A percentile compares a stretch with the other conserved stretches of the same genome.
phyloP scores from a whole-genome alignment of 2,329 filamentous ascomycete genomes.

The Aureobasidium melanogenum region DNA sequence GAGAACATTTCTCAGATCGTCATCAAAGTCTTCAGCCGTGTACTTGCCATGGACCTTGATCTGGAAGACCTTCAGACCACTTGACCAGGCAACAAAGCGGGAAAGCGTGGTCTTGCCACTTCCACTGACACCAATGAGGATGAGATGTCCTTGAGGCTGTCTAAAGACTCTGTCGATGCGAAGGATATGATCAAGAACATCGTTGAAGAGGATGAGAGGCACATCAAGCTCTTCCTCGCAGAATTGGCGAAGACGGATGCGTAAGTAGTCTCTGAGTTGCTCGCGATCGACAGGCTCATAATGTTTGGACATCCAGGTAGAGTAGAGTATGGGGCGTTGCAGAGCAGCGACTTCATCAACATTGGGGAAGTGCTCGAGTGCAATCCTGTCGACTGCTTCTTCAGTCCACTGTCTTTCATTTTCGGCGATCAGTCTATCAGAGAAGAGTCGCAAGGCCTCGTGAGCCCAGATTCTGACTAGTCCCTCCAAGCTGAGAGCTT shows the following conservation, averaged over 20 bases:
- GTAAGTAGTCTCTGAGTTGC: slow-evolving; percentile 91
- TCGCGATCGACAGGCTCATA: slow-evolving; percentile 96
- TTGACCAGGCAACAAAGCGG: slow-evolving; percentile 99
- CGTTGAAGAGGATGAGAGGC: slow-evolving; percentile 96
- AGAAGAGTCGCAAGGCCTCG: slow-evolving; percentile 90
- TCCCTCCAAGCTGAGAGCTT: slow-evolving; percentile 79
- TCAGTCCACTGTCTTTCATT: slow-evolving; percentile 95
- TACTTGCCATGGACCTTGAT: slow-evolving; percentile 99
- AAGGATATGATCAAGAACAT: slow-evolving; percentile 94
- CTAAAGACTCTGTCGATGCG: slow-evolving; percentile 98
- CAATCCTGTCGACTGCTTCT: slow-evolving; percentile 76
- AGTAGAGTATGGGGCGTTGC: slow-evolving; percentile 90
- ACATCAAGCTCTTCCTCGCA: slow-evolving; percentile 99
- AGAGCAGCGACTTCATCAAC: slow-evolving; percentile 85
- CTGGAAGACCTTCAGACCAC: slow-evolving; percentile 96
- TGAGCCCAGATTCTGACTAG: slow-evolving; percentile 97
- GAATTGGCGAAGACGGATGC: slow-evolving; percentile 93
- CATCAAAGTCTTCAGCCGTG: slow-evolving; percentile 96
- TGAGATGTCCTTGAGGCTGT: slow-evolving; percentile 95
- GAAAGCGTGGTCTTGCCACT: slow-evolving; percentile 98
- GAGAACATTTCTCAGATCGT: slow-evolving; percentile 88
- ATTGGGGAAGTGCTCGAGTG: slow-evolving; percentile 87
- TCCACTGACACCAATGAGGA: slow-evolving; percentile 95
- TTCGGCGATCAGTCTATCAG: slow-evolving; percentile 89
- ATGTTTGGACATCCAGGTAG: slow-evolving; percentile 98